Conservation (phyloP, 257 asterid species). For the Nicotiana noctiflora region DNA sequence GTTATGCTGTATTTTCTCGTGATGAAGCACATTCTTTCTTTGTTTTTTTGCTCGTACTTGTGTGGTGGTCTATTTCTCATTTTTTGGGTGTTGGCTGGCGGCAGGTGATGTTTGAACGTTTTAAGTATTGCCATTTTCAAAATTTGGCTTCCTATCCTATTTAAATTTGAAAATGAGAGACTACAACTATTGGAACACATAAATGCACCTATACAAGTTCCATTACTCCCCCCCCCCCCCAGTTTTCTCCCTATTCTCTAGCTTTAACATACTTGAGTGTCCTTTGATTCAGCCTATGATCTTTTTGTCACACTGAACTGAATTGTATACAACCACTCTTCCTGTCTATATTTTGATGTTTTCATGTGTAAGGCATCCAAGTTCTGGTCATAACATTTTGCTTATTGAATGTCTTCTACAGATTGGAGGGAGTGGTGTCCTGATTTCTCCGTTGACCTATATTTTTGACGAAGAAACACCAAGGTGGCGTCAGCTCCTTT, state of each 20-base stretch:
- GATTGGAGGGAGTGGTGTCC: conserved; percentile 98
- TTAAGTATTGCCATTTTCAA: neutral
- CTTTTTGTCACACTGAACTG: neutral
- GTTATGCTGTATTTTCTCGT: conserved; percentile 5
- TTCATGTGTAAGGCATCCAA: neutral
- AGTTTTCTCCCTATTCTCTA: neutral
- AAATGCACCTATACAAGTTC: neutral
- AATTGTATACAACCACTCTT: neutral
- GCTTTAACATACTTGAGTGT: neutral
- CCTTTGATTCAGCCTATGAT: neutral
- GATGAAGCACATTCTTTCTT: neutral
- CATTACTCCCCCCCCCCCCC: neutral
- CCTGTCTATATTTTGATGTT: neutral
- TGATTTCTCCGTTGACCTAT: conserved; percentile 86
- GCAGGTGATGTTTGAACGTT: neutral
- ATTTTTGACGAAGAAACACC: conserved; percentile 97
- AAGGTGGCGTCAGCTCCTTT: conserved; percentile 83
- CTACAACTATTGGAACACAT: neutral
- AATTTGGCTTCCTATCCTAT: neutral
- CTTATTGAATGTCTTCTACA: conserved; percentile 21
- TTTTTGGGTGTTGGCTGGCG: neutral
- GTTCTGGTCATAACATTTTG: neutral
- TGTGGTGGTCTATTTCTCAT: neutral
- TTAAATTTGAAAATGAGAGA: neutral
- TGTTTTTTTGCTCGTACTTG: neutral